Base-by-base conservation (phyloP, 2,329 filamentous ascomycete species). In the Apiospora pterosperma region DNA sequence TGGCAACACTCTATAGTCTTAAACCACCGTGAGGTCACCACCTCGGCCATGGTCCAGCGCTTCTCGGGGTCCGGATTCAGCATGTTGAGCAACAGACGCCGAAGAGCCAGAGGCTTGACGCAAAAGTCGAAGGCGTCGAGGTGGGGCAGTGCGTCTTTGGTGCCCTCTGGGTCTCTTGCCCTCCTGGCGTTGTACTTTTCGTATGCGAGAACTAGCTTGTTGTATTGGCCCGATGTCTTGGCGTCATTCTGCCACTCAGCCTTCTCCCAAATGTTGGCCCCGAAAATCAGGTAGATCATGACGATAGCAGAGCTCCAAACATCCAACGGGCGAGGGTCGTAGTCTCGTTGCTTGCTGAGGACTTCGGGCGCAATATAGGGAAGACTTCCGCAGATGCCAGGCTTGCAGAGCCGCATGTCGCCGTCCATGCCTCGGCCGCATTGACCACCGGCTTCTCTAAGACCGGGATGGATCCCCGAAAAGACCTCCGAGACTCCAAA, bases 401-500 rank as follows among this genome's bases (percentile, higher is more conserved):
- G 92, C 52, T 85, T 81, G 76, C 92, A 96, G 38, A 90, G 82
- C 42, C 91, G 88, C 10, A 92, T 76, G 5, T 90, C 87, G 34
- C 84, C 85, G 48, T 55, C 34, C 87, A 94, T 92, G 69, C 89
- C 86, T 73, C 86, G 85, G 59, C 90, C 91, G 76, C 91, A 94
- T 72, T 91, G 85, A 63, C 91, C 91, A 62, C 88, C 88, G 14
- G 91, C 86, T 71, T 90, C 87, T 66, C 91, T 85, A 44, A 93
- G 79, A 36, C 92, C 93, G 0, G 92, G 93, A 76, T 96, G 92
- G 61, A 89, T 89, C 42, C 92, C 93, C 63, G 85, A 87, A 74
- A 97, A 97, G 21, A 96, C 91, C 74, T 96, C 92, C 0, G 92
- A 93, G 16, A 95, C 92, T 62, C 93, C 93, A 79, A 97, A 97